Evolutionary conservation across 176 grass and related monocot genomes (phyloP), one percentile per base, ranked within the genome.

Genomic region (Oryza meridionalis): DNA sequence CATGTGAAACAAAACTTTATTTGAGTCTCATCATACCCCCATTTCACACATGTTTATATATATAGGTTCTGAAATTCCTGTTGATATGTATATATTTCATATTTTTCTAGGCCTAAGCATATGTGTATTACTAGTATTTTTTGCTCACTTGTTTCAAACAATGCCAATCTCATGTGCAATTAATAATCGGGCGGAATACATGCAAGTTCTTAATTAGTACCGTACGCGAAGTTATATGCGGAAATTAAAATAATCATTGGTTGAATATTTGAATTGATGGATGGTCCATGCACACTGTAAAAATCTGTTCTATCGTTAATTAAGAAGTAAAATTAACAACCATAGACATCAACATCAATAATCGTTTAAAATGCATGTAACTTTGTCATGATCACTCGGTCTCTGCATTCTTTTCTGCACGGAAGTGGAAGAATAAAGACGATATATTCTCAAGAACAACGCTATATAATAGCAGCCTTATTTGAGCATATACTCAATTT

Each of bases 401-500:
- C 21, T 16, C 14, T 67, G 49, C 25, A 22, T 81, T 45, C 13
- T 73, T 46, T 81, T 61, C 25, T 81, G 72, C 59, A 62, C 45
- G 63, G 67, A 73, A 86, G 79, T 90, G 88, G 88, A 73, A 78
- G 84, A 65, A 86, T 82, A 90, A 90, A 90, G 84, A 67, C 69
- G 47, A 72, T 65, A 72, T 65, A 90, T 90, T 82, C 73, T 12
- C 46, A 59, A 29, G 79, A 86, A 78, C 33, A 90, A 81, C 15
- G 27, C 67, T 46, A 82, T 77, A 86, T 47, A 66, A 70, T 77
- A 73, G 78, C 67, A 73, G 44, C 55, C 59, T 55, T 90, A 61
- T 82, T 76, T 86, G 80, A 86, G 79, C 72, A 90, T 72, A 86
- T 86, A 82, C 73, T 73, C 45, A 43, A 82, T 82, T 86, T 86